These are phyloP conservation scores for Gentiana macrophylla DNA, from an alignment of 257 asterid genomes.

Conservation along the genomic window DNA sequence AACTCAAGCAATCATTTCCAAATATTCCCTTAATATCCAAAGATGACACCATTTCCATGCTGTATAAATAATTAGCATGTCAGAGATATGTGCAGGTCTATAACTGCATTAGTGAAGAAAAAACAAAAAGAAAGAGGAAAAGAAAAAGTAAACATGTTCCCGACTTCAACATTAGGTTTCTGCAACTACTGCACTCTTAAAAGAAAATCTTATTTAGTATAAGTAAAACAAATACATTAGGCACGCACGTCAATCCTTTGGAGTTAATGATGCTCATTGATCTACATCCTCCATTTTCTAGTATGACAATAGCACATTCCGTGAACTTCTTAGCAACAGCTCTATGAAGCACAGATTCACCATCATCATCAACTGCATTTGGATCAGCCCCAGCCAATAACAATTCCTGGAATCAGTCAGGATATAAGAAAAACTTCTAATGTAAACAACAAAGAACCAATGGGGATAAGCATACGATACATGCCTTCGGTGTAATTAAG, in stretches of 20 bases:
- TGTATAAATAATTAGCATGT: too few relatives aligned
- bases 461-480: constrained; percentile 1
- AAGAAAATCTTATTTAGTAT: background rate
- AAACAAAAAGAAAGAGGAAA: background rate
- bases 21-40: too few relatives aligned
- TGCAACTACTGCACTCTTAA: background rate
- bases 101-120: background rate
- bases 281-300: constrained; percentile 96
- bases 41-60: too few relatives aligned
- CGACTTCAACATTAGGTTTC: background rate
- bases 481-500: background rate
- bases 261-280: constrained; percentile 87
- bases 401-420: constrained; percentile 54
- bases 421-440: constrained; percentile 3
- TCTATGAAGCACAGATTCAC: constrained; percentile 98
- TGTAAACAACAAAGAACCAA: constrained; percentile 3
- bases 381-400: constrained; percentile 96
- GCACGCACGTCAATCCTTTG: constrained; percentile 78
- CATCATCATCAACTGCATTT: constrained; percentile 95
- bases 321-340: constrained; percentile 91
- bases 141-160: background rate
- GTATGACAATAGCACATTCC: constrained; percentile 78
- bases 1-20: too few relatives aligned
- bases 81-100: too few relatives aligned
- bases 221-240: too few relatives aligned